Evolutionary conservation across 805 yeast genomes (phyloP), one percentile per base, ranked within the genome.

Genomic region (Candida lessepsii): DNA sequence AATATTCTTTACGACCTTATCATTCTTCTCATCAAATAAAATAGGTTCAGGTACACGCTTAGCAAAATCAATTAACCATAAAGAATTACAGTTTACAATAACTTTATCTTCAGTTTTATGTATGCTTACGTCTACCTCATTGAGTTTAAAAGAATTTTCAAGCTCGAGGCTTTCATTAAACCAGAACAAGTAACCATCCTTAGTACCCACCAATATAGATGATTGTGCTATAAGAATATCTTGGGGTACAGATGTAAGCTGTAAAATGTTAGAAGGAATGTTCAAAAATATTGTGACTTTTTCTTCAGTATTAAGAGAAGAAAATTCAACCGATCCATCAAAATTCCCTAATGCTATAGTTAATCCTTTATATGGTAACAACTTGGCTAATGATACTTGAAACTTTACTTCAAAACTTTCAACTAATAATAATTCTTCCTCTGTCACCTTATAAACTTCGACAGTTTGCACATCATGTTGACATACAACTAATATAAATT

Each of bases 1-100:
- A 10, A 47, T 26, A 5, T 13, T 38, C 9, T 36, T 23, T 1
- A 66, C 46, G 1, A 56, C 30, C 18, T 63, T 56, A 14, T 67
- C 73, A 19, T 48, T 46, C 23, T 50, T 59, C 29, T 69, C 73
- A 10, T 65, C 70, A 33, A 66, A 65, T 18, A 54, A 48, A 7
- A 67, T 65, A 30, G 56, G 53, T 7, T 38, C 38, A 2, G 73
- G 74, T 14, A 39, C 50, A 5, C 61, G 53, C 1, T 51, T 56
- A 37, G 57, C 52, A 8, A 53, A 44, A 41, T 66, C 59, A 25
- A 67, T 40, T 14, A 65, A 42, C 70, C 70, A 69, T 1, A 65
- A 36, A 14, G 54, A 52, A 14, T 59, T 57, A 25, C 63, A 54
- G 15, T 45, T 40, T 1, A 56, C 53, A 23, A 63, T 50, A 4